phyloP scores from a whole-genome alignment of 805 yeast species.

The Spathaspora passalidarum region DNA sequence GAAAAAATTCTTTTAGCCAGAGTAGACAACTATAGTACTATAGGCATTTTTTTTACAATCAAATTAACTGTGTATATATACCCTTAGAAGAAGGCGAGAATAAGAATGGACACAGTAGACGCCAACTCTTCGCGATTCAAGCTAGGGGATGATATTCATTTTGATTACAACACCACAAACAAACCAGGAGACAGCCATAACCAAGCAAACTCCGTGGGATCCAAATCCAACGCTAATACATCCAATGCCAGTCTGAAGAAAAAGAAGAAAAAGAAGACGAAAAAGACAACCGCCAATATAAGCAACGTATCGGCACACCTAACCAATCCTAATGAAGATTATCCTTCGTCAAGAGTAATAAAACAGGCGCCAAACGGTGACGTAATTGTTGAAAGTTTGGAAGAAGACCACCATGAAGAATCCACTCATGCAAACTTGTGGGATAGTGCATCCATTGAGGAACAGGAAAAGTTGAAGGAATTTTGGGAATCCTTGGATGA shows the following conservation, averaged over 20 bases:
- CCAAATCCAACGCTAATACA: conserved; percentile 3
- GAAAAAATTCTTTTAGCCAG: neutral
- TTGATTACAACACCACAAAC: conserved; percentile 16
- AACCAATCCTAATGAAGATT: conserved; percentile 56
- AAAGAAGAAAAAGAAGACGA: conserved; percentile 34
- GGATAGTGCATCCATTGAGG: conserved; percentile 49
- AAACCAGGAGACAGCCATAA: too few species aligned
- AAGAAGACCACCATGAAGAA: conserved; percentile 4
- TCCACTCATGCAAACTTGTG: conserved; percentile 28
- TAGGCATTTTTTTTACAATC: too few species aligned
- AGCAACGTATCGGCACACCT: conserved; percentile 40
- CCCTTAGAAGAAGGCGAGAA: neutral
- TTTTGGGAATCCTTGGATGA: conserved; percentile 68
- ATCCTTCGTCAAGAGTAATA: conserved; percentile 70
- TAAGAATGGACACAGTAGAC: conserved; percentile 1
- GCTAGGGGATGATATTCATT: conserved; percentile 36
- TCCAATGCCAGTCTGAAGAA: conserved; percentile 16
- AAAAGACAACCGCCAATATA: conserved; percentile 20
- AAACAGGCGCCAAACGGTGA: conserved; percentile 74
- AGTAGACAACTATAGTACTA: neutral
- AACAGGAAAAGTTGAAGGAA: conserved; percentile 46
- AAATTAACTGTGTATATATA: too few species aligned
- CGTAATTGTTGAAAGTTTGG: conserved; percentile 62
- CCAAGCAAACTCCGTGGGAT: conserved; percentile 5
- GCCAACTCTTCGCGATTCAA: conserved; percentile 15